Evolutionary conservation across 1,284 basidiomycete species (phyloP).

Genomic region (Ceratobasidium sp.): DNA sequence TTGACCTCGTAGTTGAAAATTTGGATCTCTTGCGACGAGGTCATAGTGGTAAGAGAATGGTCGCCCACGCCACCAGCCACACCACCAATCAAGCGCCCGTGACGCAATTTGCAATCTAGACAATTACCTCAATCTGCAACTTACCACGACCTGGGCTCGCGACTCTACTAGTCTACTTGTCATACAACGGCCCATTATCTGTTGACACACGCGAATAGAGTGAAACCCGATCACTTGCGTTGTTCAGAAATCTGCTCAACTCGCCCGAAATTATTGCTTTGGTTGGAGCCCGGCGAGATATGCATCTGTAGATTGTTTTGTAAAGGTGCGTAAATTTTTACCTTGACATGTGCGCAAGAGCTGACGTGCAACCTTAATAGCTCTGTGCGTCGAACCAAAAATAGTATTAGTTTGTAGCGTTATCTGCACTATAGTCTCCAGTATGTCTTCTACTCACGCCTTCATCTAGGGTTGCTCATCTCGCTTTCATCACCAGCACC

Average conservation of each 20-base stretch:
- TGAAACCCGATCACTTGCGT: too few species aligned
- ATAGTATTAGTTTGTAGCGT: neutral
- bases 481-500: neutral
- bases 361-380: neutral
- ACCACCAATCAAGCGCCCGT: neutral
- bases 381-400: neutral
- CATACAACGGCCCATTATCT: neutral
- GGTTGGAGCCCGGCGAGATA: too few species aligned
- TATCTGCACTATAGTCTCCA: neutral
- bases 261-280: too few species aligned
- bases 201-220: neutral
- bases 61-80: constrained; percentile 1
- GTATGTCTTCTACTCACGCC: neutral
- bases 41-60: neutral
- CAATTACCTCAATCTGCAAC: constrained; percentile 12
- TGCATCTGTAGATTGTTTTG: too few species aligned
- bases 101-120: neutral
- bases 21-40: neutral
- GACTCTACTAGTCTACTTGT: neutral
- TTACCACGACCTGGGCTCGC: neutral
- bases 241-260: too few species aligned
- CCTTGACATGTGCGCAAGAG: neutral
- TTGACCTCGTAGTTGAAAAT: neutral
- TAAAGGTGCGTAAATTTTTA: neutral
- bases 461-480: neutral